Percentiles rank a stretch among this genome's conserved stretches.
Conservation (phyloP, 345 rosid genomes). For the Populus deltoides region DNA sequence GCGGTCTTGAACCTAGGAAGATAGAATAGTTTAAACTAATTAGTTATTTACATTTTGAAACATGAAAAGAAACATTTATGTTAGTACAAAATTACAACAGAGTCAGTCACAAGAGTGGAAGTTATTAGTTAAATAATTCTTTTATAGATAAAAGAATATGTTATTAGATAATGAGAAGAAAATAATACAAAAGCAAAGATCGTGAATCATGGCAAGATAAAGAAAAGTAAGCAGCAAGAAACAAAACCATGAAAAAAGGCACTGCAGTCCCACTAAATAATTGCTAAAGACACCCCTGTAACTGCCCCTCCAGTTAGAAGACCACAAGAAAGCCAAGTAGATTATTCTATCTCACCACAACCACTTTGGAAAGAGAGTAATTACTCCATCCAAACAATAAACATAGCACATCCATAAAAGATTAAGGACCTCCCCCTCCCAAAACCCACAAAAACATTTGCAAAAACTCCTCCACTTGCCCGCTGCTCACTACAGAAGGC, state of each 20-base stretch:
- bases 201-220: background rate
- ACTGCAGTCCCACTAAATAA: background rate
- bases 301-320: background rate
- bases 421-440: too few relatives aligned
- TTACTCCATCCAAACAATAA: background rate
- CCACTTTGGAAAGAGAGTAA: background rate
- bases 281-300: background rate
- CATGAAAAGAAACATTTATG: background rate
- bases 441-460: too few relatives aligned
- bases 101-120: background rate
- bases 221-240: background rate
- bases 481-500: too few relatives aligned
- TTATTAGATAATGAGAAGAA: background rate
- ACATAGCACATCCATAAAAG: too few relatives aligned
- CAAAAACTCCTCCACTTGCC: too few relatives aligned
- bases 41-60: background rate
- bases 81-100: background rate
- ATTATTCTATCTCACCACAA: background rate
- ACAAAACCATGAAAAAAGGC: background rate
- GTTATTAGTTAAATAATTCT: background rate
- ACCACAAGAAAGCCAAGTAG: background rate
- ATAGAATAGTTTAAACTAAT: background rate
- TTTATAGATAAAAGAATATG: background rate
- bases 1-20: constrained; percentile 63
- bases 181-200: background rate